Base-by-base conservation (phyloP, 1,284 basidiomycete genomes). In the Sanghuangporus baumii region DNA sequence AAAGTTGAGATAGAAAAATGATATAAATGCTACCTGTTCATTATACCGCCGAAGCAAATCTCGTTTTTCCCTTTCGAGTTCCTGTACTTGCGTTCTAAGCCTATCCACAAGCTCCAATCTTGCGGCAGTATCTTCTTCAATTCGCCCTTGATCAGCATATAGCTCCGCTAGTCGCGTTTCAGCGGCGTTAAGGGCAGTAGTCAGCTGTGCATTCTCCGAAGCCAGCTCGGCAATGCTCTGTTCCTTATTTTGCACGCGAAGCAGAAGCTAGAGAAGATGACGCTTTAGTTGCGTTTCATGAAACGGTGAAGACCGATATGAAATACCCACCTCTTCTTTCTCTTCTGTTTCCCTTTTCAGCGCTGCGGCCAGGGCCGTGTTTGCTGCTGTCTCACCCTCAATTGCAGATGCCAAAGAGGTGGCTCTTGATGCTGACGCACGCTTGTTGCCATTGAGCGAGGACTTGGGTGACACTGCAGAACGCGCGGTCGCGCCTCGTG, bases 21-120 rank as follows among this genome's bases (percentile, higher is more conserved):
- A 55, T 46, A 55, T 18, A 41, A 60, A 46, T 11, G 40, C 18
- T 61, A 88, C 89, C 82, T 92, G 91, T 72, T 92, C 90, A 65
- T 91, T 90, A 71, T 93, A 92, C 66, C 91, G 80, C 64, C 89
- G 82, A 64, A 88, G 85, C 40, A 88, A 55, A 67, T 93, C 90
- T 64, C 90, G 78, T 72, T 88, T 91, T 74, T 93, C 90, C 73
- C 85, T 90, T 76, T 93, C 90, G 20, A 92, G 74, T 66, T 93
- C 91, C 66, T 88, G 87, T 50, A 91, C 81, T 74, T 93, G 91
- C 38, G 79, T 74, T 64, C 90, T 78, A 55, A 93, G 78, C 72
- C 91, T 92, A 67, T 93, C 90, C 40, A 83, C 76, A 47, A 93
- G 83, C 68, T 93, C 90, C 66, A 91, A 86, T 58, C 89, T 85